Conservation (phyloP, 495 filamentous ascomycete genomes). For the Tuber microsphaerosporum region DNA sequence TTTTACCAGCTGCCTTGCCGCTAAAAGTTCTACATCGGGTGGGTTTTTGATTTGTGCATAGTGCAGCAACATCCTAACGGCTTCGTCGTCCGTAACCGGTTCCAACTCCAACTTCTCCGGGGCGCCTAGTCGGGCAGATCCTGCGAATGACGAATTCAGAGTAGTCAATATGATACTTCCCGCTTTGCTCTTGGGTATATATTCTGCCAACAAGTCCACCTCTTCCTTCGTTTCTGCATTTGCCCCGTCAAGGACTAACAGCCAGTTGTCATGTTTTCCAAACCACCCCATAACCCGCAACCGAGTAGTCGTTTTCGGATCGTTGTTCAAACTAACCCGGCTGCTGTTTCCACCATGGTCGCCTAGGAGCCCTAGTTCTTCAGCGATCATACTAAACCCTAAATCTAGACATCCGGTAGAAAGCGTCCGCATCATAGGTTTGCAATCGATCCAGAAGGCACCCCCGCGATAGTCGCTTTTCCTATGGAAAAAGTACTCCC, state of each 20-base stretch:
- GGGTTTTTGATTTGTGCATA: slow-evolving; percentile 51
- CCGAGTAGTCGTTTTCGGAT: slow-evolving; percentile 28
- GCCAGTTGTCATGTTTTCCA: slow-evolving; percentile 61
- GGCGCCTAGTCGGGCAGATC: slow-evolving; percentile 52
- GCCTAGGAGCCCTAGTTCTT: slow-evolving; percentile 52
- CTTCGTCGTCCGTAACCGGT: slow-evolving; percentile 53
- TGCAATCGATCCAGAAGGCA: slow-evolving; percentile 73
- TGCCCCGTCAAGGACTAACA: slow-evolving; percentile 69
- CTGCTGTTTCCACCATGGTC: background rate
- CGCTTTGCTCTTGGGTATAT: slow-evolving; percentile 61
- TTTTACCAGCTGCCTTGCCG: slow-evolving; percentile 60
- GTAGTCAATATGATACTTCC: slow-evolving; percentile 74
- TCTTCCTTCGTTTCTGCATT: slow-evolving; percentile 57
- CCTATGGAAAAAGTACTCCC: slow-evolving; percentile 69
- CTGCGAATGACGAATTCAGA: slow-evolving; percentile 66
- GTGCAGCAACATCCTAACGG: slow-evolving; percentile 54
- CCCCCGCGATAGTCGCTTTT: slow-evolving; percentile 62
- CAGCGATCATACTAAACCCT: slow-evolving; percentile 69
- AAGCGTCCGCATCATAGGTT: slow-evolving; percentile 50
- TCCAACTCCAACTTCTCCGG: slow-evolving; percentile 42
- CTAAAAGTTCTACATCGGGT: slow-evolving; percentile 52
- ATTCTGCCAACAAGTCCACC: slow-evolving; percentile 53
- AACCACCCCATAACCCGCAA: slow-evolving; percentile 55
- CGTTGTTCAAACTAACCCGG: slow-evolving; percentile 2
- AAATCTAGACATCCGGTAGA: slow-evolving; percentile 48